phyloP scores from a whole-genome alignment of 83 land plant genomes.

The Isoetes engelmannii region DNA sequence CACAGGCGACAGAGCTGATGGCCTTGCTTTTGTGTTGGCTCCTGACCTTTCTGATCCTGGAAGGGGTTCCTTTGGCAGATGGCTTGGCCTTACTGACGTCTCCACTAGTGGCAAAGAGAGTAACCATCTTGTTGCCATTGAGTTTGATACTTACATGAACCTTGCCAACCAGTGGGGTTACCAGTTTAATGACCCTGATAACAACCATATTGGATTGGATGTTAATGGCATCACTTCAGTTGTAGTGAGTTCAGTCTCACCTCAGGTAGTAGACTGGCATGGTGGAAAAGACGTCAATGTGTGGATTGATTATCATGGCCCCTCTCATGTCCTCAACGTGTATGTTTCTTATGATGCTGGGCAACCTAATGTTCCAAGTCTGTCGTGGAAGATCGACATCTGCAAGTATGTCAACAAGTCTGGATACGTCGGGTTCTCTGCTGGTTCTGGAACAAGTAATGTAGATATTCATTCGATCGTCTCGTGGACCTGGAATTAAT shows the following conservation, averaged over 20 bases:
- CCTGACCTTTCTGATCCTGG: neutral
- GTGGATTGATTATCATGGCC: conserved; percentile 33
- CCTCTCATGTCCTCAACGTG: conserved; percentile 19
- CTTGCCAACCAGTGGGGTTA: neutral
- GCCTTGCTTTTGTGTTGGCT: conserved; percentile 29
- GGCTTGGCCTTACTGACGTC: conserved; percentile 10
- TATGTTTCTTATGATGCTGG: conserved; percentile 17
- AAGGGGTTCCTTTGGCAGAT: neutral
- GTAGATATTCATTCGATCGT: too few species aligned
- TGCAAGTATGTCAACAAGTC: neutral
- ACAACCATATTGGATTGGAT: conserved; percentile 32
- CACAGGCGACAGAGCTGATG: conserved; percentile 15
- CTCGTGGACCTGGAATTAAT: too few species aligned
- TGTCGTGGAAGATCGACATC: neutral
- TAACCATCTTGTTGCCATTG: conserved; percentile 21
- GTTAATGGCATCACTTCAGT: conserved; percentile 17
- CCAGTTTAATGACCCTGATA: conserved; percentile 14
- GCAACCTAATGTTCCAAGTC: neutral
- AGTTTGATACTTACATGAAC: conserved; percentile 25
- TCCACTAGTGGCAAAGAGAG: neutral
- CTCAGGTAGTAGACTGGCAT: neutral
- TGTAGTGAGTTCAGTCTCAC: neutral
- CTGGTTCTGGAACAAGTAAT: neutral
- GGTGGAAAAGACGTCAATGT: conserved; percentile 11
- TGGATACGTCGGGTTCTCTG: conserved; percentile 10